phyloP scores from a whole-genome alignment of 116 monocot genomes.

The Iris pallida region DNA sequence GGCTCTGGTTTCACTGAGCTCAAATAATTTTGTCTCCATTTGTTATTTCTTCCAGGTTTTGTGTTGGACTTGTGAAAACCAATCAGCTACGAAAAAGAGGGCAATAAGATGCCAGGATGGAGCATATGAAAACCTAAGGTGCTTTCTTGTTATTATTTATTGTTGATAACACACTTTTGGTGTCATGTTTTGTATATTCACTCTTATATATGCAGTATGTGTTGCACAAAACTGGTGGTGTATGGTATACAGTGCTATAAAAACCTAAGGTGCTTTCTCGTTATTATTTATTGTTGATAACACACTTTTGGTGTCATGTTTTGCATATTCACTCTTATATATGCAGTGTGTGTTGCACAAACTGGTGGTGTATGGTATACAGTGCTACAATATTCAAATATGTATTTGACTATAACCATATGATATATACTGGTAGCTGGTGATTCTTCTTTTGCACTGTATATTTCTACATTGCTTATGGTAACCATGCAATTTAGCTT shows the following conservation, averaged over 20 bases:
- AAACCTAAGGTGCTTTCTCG: constrained; percentile 73
- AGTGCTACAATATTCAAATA: constrained; percentile 90
- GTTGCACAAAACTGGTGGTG: constrained; percentile 93
- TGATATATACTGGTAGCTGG: constrained; percentile 90
- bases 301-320: not conserved
- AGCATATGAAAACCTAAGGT: constrained; percentile 53
- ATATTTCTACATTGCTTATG: too few relatives aligned
- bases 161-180: not conserved
- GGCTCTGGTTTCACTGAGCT: not conserved
- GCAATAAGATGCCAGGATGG: constrained; percentile 76
- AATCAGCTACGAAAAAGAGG: constrained; percentile 65
- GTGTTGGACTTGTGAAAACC: constrained; percentile 92
- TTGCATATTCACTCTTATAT: constrained; percentile 9
- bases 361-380: constrained; percentile 99
- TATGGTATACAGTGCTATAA: constrained; percentile 37
- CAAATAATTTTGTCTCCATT: not conserved
- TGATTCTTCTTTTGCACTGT: not conserved
- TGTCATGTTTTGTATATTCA: not conserved
- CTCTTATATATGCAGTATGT: constrained; percentile 64
- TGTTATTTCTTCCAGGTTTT: constrained; percentile 33
- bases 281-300: not conserved
- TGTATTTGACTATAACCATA: constrained; percentile 97
- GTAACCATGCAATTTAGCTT: too few relatives aligned
- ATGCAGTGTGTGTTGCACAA: constrained; percentile 91
- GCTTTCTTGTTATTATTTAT: too few relatives aligned